Evolutionary conservation across 2,329 filamentous ascomycete species (phyloP).

Genomic region (Colletotrichum incanum): DNA sequence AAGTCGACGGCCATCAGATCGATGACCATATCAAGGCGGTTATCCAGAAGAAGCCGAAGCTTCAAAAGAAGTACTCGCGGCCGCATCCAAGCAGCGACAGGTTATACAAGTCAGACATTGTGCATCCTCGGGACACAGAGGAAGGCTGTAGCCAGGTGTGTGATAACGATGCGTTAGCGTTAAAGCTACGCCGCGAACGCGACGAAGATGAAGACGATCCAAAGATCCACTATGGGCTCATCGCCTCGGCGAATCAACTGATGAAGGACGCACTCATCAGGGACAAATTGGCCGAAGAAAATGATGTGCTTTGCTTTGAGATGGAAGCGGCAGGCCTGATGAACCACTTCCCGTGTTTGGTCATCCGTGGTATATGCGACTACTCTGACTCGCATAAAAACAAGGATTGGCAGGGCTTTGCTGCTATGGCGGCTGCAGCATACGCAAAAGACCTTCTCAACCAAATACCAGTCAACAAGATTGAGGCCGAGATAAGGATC

Average conservation of each 20-base stretch:
- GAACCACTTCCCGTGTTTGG: slow-evolving; percentile 50
- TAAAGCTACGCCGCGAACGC: slow-evolving; percentile 21
- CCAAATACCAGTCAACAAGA: slow-evolving; percentile 41
- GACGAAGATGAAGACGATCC: slow-evolving; percentile 15
- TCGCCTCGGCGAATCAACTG: slow-evolving; percentile 43
- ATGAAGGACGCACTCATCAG: slow-evolving; percentile 45
- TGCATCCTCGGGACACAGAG: slow-evolving; percentile 18
- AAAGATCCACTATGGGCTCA: slow-evolving; percentile 26
- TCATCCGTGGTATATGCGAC: slow-evolving; percentile 55
- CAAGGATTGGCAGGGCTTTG: slow-evolving; percentile 51
- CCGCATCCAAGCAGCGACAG: slow-evolving; percentile 32
- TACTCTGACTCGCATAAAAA: slow-evolving; percentile 55
- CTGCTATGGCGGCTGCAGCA: slow-evolving; percentile 50
- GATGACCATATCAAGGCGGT: slow-evolving; percentile 11
- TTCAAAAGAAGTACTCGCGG: slow-evolving; percentile 37
- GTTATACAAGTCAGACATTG: slow-evolving; percentile 26
- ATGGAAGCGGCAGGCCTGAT: slow-evolving; percentile 54
- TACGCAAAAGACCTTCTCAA: slow-evolving; percentile 50
- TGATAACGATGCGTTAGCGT: not conserved
- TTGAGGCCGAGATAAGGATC: slow-evolving; percentile 17
- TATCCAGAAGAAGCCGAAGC: slow-evolving; percentile 31
- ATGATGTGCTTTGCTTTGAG: slow-evolving; percentile 52
- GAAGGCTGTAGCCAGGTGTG: slow-evolving; percentile 26
- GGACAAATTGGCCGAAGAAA: slow-evolving; percentile 36
- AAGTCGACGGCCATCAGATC: slow-evolving; percentile 42